Percentiles rank a stretch among this genome's conserved stretches.
These are phyloP conservation scores for Clavariopsis aquatica DNA, from an alignment of 495 filamentous ascomycete genomes.

Conservation along the genomic window DNA sequence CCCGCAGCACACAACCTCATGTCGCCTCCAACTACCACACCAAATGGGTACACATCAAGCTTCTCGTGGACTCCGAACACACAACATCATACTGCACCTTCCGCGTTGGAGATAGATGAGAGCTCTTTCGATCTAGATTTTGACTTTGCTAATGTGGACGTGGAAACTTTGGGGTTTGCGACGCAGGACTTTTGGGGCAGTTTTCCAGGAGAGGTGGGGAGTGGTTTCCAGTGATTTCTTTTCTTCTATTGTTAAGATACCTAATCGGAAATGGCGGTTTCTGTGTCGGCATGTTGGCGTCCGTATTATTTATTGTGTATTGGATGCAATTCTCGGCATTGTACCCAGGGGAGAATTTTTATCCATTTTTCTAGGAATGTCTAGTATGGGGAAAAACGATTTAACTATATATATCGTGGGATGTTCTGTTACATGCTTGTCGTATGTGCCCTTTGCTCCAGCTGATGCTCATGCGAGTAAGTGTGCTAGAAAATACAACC, in stretches of 20 bases:
- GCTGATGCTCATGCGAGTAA: too few species aligned
- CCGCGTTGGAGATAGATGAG: conserved; percentile 19
- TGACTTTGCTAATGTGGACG: conserved; percentile 33
- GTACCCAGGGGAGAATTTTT: too few species aligned
- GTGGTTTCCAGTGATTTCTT: conserved; percentile 9
- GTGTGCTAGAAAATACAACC: too few species aligned
- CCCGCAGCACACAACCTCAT: conserved; percentile 5
- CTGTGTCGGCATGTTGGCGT: conserved; percentile 1
- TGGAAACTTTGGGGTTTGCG: conserved; percentile 37
- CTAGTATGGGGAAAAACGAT: too few species aligned
- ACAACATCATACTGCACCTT: background rate
- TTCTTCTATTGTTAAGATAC: background rate
- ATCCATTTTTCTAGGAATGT: too few species aligned
- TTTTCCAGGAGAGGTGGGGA: conserved; percentile 39
- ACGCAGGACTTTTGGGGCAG: conserved; percentile 40
- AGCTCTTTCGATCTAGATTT: conserved; percentile 28
- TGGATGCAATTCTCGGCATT: background rate
- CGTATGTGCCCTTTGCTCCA: too few species aligned
- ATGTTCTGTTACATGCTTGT: too few species aligned
- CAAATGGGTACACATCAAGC: conserved; percentile 11
- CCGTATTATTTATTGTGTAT: background rate
- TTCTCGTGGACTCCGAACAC: background rate
- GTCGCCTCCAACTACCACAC: conserved; percentile 21
- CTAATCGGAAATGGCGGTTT: too few species aligned
- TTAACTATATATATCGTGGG: too few species aligned